Base-by-base conservation (phyloP, 352 stramenopile species). In the Elongisporangium undulatum region DNA sequence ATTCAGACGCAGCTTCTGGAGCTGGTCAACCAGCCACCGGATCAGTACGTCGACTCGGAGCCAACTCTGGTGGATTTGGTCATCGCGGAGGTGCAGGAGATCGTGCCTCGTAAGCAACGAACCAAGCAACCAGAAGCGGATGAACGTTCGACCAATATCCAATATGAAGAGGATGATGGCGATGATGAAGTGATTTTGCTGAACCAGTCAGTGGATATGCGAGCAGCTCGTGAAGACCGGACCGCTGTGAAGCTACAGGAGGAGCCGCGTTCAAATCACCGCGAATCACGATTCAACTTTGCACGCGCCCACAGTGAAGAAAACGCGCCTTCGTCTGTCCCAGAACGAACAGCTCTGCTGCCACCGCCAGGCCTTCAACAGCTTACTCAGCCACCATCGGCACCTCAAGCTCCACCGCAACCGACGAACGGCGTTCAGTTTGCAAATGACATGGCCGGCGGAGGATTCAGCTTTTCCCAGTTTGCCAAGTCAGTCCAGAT, bases 61-160 rank as follows among this genome's bases (percentile, higher is more conserved):
- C 59, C 71, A 13, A 53, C 75, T 12, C 64, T 83, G 22, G 55
- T 66, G 8, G 85, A 94, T 24, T 61, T 92, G 13, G 58, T 92
- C 1, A 45, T 94, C 16, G 83, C 75, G 2, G 60, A 84, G 17
- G 74, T 82, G 21, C 61, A 90, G 64, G 77, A 89, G 54, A 63
- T 90, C 24, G 58, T 91, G 19, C 70, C 74, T 9, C 63, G 59
- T 7, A 76, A 76, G 53, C 74, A 75, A 10, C 1, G 19, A 6
- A 10, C 53, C 20, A 12, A 41, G 15, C 24, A 64, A n/a, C 45
- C 66, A 34, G 45, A 66, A 34, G 19, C 6, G 6, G 1, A 22
- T 17, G 10, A 2, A 24, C 38, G 12, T 39, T 39, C 10, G 10
- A 39, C 3, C 10, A 3, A 39, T 12, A 23, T 13, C 12, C 39